Conservation (phyloP, 805 yeast species). For the Candida oleophila region DNA sequence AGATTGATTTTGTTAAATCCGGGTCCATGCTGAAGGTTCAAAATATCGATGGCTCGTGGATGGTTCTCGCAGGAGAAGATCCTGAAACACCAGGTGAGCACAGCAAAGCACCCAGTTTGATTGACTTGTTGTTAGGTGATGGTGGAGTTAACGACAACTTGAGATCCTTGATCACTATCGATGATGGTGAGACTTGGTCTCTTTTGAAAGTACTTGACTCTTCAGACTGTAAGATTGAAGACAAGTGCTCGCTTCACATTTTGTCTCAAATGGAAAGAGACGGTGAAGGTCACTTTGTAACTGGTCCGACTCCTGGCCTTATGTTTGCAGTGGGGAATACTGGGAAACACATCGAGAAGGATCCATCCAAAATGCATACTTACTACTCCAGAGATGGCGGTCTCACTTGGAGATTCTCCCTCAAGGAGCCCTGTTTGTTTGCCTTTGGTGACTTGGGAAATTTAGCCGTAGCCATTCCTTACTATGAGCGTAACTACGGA, state of each 20-base stretch:
- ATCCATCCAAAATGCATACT: slow-evolving; percentile 34
- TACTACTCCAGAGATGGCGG: slow-evolving; percentile 80
- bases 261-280: slow-evolving; percentile 28
- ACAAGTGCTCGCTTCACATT: slow-evolving; percentile 51
- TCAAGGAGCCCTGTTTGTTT: slow-evolving; percentile 52
- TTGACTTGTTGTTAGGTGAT: slow-evolving; percentile 24
- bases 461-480: slow-evolving; percentile 60
- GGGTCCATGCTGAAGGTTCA: slow-evolving; percentile 47
- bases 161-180: slow-evolving; percentile 40
- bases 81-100: slow-evolving; percentile 10
- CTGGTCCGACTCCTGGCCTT: slow-evolving; percentile 57
- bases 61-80: slow-evolving; percentile 26
- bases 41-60: slow-evolving; percentile 61
- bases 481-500: slow-evolving; percentile 21
- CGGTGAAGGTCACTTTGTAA: slow-evolving; percentile 42
- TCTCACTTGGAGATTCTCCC: slow-evolving; percentile 58
- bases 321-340: slow-evolving; percentile 30
- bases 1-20: slow-evolving; percentile 42
- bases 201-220: slow-evolving; percentile 47
- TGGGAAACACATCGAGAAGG: slow-evolving; percentile 22
- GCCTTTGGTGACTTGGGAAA: slow-evolving; percentile 81
- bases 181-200: slow-evolving; percentile 57
- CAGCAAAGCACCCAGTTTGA: slow-evolving; percentile 23
- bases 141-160: slow-evolving; percentile 13
- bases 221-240: slow-evolving; percentile 38